These are phyloP conservation scores for Cryptosporidium felis DNA, from an alignment of 169 alveolate species.

Conservation along the genomic window DNA sequence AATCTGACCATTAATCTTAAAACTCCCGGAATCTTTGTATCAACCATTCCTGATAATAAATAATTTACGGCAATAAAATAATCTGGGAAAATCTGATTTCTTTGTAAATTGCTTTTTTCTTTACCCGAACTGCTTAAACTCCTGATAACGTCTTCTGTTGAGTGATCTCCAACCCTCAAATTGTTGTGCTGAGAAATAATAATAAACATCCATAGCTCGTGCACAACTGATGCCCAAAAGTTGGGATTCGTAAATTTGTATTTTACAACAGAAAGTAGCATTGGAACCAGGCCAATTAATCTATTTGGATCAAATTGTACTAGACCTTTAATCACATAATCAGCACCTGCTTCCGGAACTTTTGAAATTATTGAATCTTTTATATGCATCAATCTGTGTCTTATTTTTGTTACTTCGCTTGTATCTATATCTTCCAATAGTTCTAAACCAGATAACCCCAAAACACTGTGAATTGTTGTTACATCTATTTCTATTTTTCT, in stretches of 20 bases:
- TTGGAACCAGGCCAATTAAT: conserved; percentile 51
- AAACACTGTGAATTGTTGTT: conserved; percentile 50
- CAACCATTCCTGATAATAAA: conserved; percentile 58
- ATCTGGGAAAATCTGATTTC: conserved; percentile 47
- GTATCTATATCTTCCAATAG: conserved; percentile 53
- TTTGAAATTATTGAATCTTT: conserved; percentile 45
- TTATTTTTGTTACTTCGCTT: conserved; percentile 48
- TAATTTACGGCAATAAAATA: conserved; percentile 51
- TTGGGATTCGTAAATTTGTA: conserved; percentile 45
- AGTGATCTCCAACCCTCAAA: conserved; percentile 37
- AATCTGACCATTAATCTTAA: conserved; percentile 47
- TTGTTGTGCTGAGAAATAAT: conserved; percentile 25
- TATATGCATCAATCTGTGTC: conserved; percentile 45
- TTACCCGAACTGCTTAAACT: conserved; percentile 8
- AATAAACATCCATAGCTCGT: conserved; percentile 64
- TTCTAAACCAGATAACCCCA: conserved; percentile 61
- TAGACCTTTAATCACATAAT: conserved; percentile 49
- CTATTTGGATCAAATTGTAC: conserved; percentile 52
- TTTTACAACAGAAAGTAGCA: conserved; percentile 54
- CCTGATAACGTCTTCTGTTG: conserved; percentile 13
- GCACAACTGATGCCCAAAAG: conserved; percentile 68
- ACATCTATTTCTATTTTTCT: conserved; percentile 65
- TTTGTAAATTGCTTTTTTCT: neutral
- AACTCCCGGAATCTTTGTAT: conserved; percentile 66
- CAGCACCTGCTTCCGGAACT: conserved; percentile 24